Evolutionary conservation across 1,139 yeast species (phyloP), one percentile per base, ranked within the genome.

Genomic region (Debaryomyces psychrophilus): DNA sequence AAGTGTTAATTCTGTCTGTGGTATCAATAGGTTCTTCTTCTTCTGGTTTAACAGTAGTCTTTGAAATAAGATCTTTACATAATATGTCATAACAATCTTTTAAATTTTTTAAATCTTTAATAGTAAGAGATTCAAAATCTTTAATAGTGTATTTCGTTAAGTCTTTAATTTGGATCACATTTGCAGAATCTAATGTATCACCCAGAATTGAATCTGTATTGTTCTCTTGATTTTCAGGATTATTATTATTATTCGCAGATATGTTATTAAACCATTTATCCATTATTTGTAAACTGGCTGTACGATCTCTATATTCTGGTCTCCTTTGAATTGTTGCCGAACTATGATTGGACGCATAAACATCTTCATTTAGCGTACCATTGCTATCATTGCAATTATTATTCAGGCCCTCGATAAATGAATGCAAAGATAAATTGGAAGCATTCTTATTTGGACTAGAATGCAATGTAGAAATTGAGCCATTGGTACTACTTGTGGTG

Each of bases 191-290:
- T 7, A 28, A 17, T 27, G 38, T 42, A 37, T 29, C 15, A 20
- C 7, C n/a, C 23, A 26, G 3, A 7, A 15, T 23, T 18, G 43
- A 26, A 14, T 20, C 29, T 14, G 17, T 11, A 5, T 22, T 12
- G 8, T 18, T 31, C 17, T 36, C 34, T 15, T 39, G 45, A 12
- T 35, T 31, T 5, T 28, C 33, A 7, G 36, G 22, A 14, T 34
- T 43, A 31, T 18, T 39, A 12, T 40, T 44, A 20, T 15, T 36
- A 22, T 41, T 43, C 4, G 47, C 44, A 27, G 59, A 54, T 8
- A 73, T 55, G 49, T 71, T 73, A 48, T 63, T 68, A 50, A 74
- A 69, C 77, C 77, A 74, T 50, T 67, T 71, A 49, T 74, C 79
- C 75, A 74, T 70, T 27, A 73, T 62, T 52, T 73, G 79, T 33